Evolutionary conservation across 2,329 filamentous ascomycete species (phyloP), one percentile per base, ranked within the genome.

Genomic region (Penicillium sp.): DNA sequence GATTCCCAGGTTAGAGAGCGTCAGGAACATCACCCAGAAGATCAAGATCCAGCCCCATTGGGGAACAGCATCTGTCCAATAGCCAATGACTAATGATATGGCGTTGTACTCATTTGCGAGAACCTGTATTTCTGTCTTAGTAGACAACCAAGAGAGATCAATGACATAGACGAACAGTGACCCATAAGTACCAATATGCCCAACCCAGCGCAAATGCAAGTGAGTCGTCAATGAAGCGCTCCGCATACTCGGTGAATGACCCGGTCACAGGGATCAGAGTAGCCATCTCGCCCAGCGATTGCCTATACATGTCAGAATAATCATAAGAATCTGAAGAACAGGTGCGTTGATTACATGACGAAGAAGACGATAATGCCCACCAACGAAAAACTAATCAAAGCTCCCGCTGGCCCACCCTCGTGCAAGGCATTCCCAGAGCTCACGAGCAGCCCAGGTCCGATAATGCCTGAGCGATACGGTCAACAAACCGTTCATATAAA

Each of bases 221-320:
- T 0, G 83, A 83, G 60, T 82, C 81, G 64, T 88, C 85, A 27
- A 88, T 81, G 56, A 89, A 85, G 7, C 86, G 79, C 54, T 86
- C 82, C 0, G 83, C 83, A 30, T 88, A 77, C 9, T 80, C 81
- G n/a, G 83, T 82, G 60, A 89, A 89, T 0, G 83, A 83, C 2
- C 86, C 86, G 4, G 83, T 82, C 0, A 81, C 84, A 0, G 86
- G 86, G 57, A 85, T 88, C 1, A 89, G 70, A 6, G 86, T 89
- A 3, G 86, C 87, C 59, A 89, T 73, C 65, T 90, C 87, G 16
- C 87, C 87, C 6, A 90, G 72, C 4, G 81, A 85, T 73, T 89
- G 86, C 81, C 87, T 88, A 75, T 77, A 51, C 63, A 11, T 6
- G n/a, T 46, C 27, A 55, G 33, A 7, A 30, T 41, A 10, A 22